phyloP scores from a whole-genome alignment of 176 grass and related monocot genomes.

The Cenchrus americanus region DNA sequence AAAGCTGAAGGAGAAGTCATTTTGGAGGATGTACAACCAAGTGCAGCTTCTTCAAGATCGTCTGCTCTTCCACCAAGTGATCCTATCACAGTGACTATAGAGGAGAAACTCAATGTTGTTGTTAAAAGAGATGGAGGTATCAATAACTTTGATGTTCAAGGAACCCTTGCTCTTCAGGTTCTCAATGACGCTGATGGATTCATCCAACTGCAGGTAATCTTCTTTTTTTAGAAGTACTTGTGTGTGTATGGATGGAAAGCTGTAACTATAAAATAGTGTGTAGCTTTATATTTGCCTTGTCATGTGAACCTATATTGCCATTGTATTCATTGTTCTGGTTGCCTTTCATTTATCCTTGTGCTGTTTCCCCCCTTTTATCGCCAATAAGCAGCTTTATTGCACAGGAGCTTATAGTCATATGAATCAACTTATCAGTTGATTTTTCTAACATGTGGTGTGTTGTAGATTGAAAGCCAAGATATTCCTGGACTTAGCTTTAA shows the following conservation, averaged over 20 bases:
- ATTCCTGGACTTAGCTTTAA: constrained; percentile 83
- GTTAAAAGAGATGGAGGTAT: constrained; percentile 82
- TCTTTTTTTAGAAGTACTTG: neutral
- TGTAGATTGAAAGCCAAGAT: constrained; percentile 81
- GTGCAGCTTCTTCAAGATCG: constrained; percentile 41
- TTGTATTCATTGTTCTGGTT: neutral
- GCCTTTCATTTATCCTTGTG: constrained; percentile 3
- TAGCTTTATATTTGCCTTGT: neutral
- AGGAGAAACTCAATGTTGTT: constrained; percentile 75
- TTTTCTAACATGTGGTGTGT: constrained; percentile 38
- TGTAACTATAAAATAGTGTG: neutral
- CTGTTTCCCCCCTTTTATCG: constrained; percentile 4
- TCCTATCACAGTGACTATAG: constrained; percentile 78
- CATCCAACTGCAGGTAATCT: constrained; percentile 75
- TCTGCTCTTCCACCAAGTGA: constrained; percentile 61
- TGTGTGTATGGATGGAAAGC: neutral
- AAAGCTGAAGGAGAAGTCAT: constrained; percentile 93
- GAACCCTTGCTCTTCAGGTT: constrained; percentile 82
- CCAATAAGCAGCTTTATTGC: neutral
- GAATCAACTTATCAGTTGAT: neutral
- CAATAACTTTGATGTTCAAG: constrained; percentile 84
- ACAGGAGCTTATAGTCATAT: neutral
- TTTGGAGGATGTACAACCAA: constrained; percentile 78
- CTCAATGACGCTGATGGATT: constrained; percentile 83
- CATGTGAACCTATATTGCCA: neutral